A percentile compares a stretch with the other conserved stretches of the same genome.
phyloP scores from a whole-genome alignment of 1,139 yeast species.

The Zygosaccharomyces sapae region DNA sequence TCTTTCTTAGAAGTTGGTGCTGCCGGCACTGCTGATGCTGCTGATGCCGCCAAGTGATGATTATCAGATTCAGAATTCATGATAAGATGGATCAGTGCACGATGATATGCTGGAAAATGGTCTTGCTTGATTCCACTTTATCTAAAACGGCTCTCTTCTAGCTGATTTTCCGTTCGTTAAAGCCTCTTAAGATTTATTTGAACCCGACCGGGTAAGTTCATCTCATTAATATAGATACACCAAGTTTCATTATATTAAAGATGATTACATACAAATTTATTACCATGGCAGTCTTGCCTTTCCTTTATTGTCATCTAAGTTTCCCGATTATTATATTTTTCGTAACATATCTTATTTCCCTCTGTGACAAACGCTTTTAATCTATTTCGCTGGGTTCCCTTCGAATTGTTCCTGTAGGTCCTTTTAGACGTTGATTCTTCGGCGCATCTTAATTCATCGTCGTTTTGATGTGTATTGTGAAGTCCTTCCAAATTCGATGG shows the following conservation, averaged over 20 bases:
- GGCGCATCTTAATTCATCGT: background rate
- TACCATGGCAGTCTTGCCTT: background rate
- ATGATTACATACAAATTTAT: too few relatives aligned
- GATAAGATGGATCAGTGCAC: background rate
- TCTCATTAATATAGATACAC: too few relatives aligned
- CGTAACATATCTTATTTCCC: slow-evolving; percentile 29
- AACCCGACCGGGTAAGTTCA: too few relatives aligned
- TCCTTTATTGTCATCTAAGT: too few relatives aligned
- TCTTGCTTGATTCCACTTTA: too few relatives aligned
- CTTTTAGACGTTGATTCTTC: slow-evolving; percentile 3
- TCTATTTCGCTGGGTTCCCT: slow-evolving; percentile 20
- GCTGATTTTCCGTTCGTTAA: too few relatives aligned
- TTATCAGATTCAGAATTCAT: background rate
- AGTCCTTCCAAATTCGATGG: background rate
- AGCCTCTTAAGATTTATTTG: too few relatives aligned
- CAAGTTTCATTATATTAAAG: too few relatives aligned
- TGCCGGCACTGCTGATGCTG: slow-evolving; percentile 2
- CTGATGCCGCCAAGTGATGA: too few relatives aligned
- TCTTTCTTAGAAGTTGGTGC: slow-evolving; percentile 5
- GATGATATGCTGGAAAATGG: too few relatives aligned
- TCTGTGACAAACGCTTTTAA: slow-evolving; percentile 27
- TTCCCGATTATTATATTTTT: slow-evolving; percentile 22
- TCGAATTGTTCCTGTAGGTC: slow-evolving; percentile 4
- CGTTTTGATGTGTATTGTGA: slow-evolving; percentile 1
- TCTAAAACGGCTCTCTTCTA: too few relatives aligned